phyloP scores from a whole-genome alignment of 345 rosid species.

The Anacardium occidentale region DNA sequence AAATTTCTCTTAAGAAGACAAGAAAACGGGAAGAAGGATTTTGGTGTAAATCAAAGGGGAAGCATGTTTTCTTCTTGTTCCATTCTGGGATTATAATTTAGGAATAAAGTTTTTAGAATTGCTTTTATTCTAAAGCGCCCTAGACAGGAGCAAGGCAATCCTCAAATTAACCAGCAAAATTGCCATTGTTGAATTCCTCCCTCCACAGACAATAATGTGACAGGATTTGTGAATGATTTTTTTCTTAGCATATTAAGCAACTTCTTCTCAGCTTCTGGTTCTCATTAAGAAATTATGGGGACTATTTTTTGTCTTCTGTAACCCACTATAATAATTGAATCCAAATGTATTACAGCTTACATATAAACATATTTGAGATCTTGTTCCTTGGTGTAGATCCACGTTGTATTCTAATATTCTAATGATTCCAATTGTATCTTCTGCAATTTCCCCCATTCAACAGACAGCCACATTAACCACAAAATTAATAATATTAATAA shows the following conservation, averaged over 20 bases:
- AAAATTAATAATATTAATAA: constrained; percentile 12
- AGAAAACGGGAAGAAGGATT: neutral
- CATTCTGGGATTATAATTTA: neutral
- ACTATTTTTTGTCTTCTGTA: neutral
- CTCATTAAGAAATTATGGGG: constrained; percentile 8
- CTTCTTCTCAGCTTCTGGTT: constrained; percentile 10
- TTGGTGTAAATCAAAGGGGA: constrained; percentile 3
- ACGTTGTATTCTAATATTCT: constrained; percentile 40
- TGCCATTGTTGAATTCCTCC: no score
- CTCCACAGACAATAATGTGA: no score
- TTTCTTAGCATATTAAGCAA: neutral
- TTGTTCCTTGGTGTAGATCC: constrained; percentile 32
- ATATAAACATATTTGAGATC: constrained; percentile 40
- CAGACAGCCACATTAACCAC: constrained; percentile 33
- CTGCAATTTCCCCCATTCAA: constrained; percentile 27
- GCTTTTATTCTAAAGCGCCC: neutral
- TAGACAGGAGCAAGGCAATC: neutral
- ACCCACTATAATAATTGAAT: constrained; percentile 1
- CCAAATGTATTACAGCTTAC: constrained; percentile 18
- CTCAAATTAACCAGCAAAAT: neutral
- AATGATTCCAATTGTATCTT: constrained; percentile 35
- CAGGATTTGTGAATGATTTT: neutral
- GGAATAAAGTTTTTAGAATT: no score
- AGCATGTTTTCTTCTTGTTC: constrained; percentile 8
- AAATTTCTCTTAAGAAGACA: neutral